Evolutionary conservation across 1,139 yeast species (phyloP).

Genomic region (Suhomyces kunorum): DNA sequence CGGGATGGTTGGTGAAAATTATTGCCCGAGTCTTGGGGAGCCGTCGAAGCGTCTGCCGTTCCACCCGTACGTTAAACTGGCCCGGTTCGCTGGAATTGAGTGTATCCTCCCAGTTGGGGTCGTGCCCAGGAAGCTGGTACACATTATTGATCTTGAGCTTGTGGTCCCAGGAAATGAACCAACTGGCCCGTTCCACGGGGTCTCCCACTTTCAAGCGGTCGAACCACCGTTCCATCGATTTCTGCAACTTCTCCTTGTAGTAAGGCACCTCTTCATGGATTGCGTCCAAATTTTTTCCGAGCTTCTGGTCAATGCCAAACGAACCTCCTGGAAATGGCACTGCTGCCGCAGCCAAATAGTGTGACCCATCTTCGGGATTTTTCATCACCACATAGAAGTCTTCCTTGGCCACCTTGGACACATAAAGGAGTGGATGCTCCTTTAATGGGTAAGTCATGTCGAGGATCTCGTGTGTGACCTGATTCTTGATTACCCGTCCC

Average conservation of each 20-base stretch:
- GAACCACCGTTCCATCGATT: slow-evolving; percentile 78
- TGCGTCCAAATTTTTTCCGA: slow-evolving; percentile 61
- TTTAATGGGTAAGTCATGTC: slow-evolving; percentile 62
- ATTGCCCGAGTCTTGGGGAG: slow-evolving; percentile 50
- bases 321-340: slow-evolving; percentile 82
- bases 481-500: slow-evolving; percentile 55
- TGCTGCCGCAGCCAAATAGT: slow-evolving; percentile 70
- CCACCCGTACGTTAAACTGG: slow-evolving; percentile 59
- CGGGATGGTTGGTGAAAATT: slow-evolving; percentile 66
- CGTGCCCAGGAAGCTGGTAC: slow-evolving; percentile 46
- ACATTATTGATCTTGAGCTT: slow-evolving; percentile 56
- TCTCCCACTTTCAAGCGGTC: slow-evolving; percentile 56
- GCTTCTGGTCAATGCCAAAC: slow-evolving; percentile 58
- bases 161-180: slow-evolving; percentile 76
- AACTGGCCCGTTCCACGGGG: slow-evolving; percentile 74
- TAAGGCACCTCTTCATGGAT: slow-evolving; percentile 76
- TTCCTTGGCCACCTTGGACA: slow-evolving; percentile 72
- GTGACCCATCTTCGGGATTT: slow-evolving; percentile 55
- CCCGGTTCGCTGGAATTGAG: slow-evolving; percentile 40
- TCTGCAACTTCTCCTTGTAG: slow-evolving; percentile 62
- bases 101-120: slow-evolving; percentile 31
- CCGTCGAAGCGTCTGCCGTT: slow-evolving; percentile 54
- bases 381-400: slow-evolving; percentile 65
- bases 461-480: slow-evolving; percentile 59
- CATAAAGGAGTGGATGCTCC: slow-evolving; percentile 62